Base-by-base conservation (phyloP, 768 basidiomycete genomes). In the Rossbeevera mucosa region DNA sequence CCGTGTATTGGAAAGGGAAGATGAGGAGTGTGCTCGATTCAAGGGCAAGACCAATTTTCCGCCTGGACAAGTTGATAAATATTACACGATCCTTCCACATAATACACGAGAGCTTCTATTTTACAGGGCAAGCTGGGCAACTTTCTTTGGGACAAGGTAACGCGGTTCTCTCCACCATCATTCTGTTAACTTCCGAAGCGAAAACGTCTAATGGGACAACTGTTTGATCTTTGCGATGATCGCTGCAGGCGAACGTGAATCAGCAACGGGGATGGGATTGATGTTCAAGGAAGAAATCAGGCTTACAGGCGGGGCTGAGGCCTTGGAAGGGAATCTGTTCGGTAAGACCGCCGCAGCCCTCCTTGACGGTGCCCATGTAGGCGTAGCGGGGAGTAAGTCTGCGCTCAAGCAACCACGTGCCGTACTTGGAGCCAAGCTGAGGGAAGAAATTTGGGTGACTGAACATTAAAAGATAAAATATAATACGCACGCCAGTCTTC, bases 371-470 rank as follows among this genome's bases (percentile, higher is more conserved):
- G 53, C 88, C 88, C 73, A 93, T 85, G 75, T 92, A 90, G 13
- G 77, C 82, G 63, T 86, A 94, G 63, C 78, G 85, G 40, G 91
- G 91, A 12, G 86, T 85, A 53, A 92, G 80, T 59, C 77, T 73
- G 59, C 91, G 86, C 69, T 92, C 90, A 21, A 94, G 74, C 26
- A 92, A 75, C 88, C 89, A 93, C 0, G 90, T 90, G 21, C 91
- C 91, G 62, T 80, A 86, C 71, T 86, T 88, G 40, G 86, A 87
- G 38, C 88, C 89, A 61, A 91, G 85, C 75, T 80, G 29, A 13
- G 21, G 5, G 12, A 6, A 42, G 38, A 3, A 20, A 38, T 5
- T 18, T 9, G 2, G 29, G 16, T 11, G 45, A 29, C 9, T 5
- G 9, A 21, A 2, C 2, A 22, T n/a, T n/a, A n/a, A n/a, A n/a